These are phyloP conservation scores for Naegleria lovaniensis DNA, from an alignment of 208 protist species.

Conservation along the genomic window DNA sequence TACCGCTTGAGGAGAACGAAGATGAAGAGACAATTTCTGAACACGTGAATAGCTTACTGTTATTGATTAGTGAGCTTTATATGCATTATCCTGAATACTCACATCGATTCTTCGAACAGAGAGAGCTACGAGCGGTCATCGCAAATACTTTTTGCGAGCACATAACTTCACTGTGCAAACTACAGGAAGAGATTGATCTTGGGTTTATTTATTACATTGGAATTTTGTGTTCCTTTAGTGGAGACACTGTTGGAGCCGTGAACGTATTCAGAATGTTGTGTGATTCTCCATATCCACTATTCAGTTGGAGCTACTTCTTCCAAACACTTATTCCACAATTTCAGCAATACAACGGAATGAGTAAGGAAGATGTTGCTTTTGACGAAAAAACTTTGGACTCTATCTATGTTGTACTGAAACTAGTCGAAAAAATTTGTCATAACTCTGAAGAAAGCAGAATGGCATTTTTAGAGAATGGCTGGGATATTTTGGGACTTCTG, in stretches of 20 bases:
- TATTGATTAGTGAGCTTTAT: neutral
- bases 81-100: neutral
- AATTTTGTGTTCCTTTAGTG: neutral
- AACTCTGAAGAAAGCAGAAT: neutral
- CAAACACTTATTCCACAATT: neutral
- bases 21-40: neutral
- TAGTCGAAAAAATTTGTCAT: neutral
- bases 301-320: neutral
- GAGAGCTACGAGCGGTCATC: neutral
- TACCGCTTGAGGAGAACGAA: neutral
- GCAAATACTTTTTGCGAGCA: neutral
- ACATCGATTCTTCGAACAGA: neutral
- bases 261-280: neutral
- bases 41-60: neutral
- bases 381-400: neutral
- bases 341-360: neutral
- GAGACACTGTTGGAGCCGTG: neutral
- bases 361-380: neutral
- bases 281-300: neutral
- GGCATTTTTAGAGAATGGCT: neutral
- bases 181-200: neutral
- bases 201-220: neutral
- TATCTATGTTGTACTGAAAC: neutral
- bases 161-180: neutral
- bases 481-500: neutral